A percentile compares a stretch with the other conserved stretches of the same genome.
Conservation (phyloP, 2,329 filamentous ascomycete species). For the Cercospora zeina region DNA sequence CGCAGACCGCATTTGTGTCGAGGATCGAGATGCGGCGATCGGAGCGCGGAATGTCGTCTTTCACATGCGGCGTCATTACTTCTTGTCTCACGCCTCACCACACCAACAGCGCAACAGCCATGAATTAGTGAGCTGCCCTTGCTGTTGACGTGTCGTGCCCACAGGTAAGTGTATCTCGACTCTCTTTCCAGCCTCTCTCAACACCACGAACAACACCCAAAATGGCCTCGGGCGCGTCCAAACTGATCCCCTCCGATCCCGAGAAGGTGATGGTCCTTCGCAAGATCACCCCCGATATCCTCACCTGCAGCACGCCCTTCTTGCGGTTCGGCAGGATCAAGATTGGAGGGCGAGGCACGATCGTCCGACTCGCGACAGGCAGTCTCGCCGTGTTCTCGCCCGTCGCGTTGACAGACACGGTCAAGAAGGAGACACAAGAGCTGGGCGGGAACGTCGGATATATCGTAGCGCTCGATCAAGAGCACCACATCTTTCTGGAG, state of each 20-base stretch:
- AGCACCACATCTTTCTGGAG: slow-evolving; percentile 93
- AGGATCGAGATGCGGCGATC: slow-evolving; percentile 4
- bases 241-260: slow-evolving; percentile 61
- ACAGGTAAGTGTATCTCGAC: slow-evolving; percentile 3
- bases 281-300: slow-evolving; percentile 74
- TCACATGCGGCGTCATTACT: slow-evolving; percentile 7
- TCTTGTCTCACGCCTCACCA: neutral
- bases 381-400: slow-evolving; percentile 88
- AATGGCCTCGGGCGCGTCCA: slow-evolving; percentile 38
- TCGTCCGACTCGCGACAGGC: slow-evolving; percentile 77
- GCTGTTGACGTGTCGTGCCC: slow-evolving; percentile 3
- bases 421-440: slow-evolving; percentile 62
- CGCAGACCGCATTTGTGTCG: neutral
- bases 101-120: neutral
- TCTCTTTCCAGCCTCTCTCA: slow-evolving; percentile 1
- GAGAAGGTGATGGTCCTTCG: slow-evolving; percentile 87
- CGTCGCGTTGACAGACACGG: slow-evolving; percentile 75
- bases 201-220: slow-evolving; percentile 1
- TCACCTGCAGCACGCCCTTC: slow-evolving; percentile 82
- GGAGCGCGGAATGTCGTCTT: slow-evolving; percentile 13
- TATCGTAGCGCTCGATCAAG: slow-evolving; percentile 81
- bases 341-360: slow-evolving; percentile 81
- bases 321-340: slow-evolving; percentile 74
- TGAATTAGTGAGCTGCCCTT: slow-evolving; percentile 1
- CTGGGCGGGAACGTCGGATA: slow-evolving; percentile 68